phyloP scores from a whole-genome alignment of 176 grass and related monocot genomes.

The Paspalum vaginatum region DNA sequence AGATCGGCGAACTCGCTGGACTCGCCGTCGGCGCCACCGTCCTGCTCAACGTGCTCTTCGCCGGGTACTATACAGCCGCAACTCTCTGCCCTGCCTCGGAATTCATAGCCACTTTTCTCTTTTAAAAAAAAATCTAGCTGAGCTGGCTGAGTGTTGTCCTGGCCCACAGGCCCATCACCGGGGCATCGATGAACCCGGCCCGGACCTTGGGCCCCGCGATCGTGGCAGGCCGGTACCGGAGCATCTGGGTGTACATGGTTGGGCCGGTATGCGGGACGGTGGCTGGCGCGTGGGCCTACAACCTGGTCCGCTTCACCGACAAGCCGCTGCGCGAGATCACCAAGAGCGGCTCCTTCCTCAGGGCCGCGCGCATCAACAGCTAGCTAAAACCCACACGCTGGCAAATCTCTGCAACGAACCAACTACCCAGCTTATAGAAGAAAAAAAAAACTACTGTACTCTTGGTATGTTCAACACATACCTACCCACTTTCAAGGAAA shows the following conservation, averaged over 20 bases:
- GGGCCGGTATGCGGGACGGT: slow-evolving; percentile 50
- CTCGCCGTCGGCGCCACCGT: slow-evolving; percentile 78
- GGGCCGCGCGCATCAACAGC: not conserved
- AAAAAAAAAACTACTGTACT: not conserved
- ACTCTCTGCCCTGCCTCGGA: too few species aligned
- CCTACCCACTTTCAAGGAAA: not conserved
- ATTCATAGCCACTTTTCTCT: not conserved
- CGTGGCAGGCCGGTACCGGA: slow-evolving; percentile 33
- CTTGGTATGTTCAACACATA: not conserved
- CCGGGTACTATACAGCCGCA: slow-evolving; percentile 47
- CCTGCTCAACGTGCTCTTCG: slow-evolving; percentile 62
- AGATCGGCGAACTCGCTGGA: slow-evolving; percentile 85
- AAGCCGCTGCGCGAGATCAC: slow-evolving; percentile 52
- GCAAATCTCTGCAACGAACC: not conserved
- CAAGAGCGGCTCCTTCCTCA: slow-evolving; percentile 48
- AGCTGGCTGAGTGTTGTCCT: not conserved
- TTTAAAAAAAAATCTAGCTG: not conserved
- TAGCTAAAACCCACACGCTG: not conserved
- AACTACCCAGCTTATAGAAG: too few species aligned
- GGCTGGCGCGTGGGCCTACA: slow-evolving; percentile 58
- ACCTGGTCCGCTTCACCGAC: slow-evolving; percentile 53
- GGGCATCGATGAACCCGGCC: slow-evolving; percentile 73
- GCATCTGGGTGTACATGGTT: slow-evolving; percentile 54
- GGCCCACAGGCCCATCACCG: slow-evolving; percentile 48
- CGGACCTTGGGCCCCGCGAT: slow-evolving; percentile 63